Conservation (phyloP, 2,329 filamentous ascomycete species). For the Lasiodiplodia gonubiensis region DNA sequence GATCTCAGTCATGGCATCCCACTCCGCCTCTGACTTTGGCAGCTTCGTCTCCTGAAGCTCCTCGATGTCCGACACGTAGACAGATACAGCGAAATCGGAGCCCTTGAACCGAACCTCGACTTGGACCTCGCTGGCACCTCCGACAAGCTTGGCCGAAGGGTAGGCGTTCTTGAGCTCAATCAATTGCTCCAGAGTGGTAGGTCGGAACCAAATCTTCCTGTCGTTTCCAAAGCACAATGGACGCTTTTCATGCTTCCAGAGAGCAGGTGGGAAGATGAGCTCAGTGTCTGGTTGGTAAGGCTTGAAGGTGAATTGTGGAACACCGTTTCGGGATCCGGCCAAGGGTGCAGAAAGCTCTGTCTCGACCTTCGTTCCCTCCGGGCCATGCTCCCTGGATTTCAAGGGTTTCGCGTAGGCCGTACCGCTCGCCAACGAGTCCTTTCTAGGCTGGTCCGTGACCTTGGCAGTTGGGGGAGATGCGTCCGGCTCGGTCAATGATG, state of each 20-base stretch:
- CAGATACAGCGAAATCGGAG: constrained; percentile 83
- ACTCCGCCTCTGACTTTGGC: constrained; percentile 35
- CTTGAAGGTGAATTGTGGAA: constrained; percentile 75
- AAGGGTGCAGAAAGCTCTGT: constrained; percentile 45
- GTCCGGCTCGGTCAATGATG: constrained; percentile 19
- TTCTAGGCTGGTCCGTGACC: constrained; percentile 34
- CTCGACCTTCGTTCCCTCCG: constrained; percentile 59
- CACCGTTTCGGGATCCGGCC: constrained; percentile 58
- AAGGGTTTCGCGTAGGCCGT: constrained; percentile 42
- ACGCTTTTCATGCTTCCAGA: constrained; percentile 80
- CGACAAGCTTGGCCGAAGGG: constrained; percentile 91
- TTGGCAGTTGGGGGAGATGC: constrained; percentile 36
- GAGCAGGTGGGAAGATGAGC: constrained; percentile 85
- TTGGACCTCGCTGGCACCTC: constrained; percentile 93
- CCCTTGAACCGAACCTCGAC: constrained; percentile 98
- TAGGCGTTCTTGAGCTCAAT: constrained; percentile 85
- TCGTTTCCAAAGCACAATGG: constrained; percentile 91
- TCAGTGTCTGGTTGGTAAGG: constrained; percentile 89
- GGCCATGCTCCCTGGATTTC: constrained; percentile 42
- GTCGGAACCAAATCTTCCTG: constrained; percentile 89
- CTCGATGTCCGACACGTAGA: constrained; percentile 89
- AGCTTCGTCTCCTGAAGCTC: constrained; percentile 73
- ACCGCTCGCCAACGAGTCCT: constrained; percentile 38
- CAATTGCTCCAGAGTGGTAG: constrained; percentile 81
- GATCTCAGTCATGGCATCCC: constrained; percentile 50